Percentiles rank a stretch among this genome's conserved stretches.
Conservation (phyloP, 768 basidiomycete genomes). For the Collybia nuda region DNA sequence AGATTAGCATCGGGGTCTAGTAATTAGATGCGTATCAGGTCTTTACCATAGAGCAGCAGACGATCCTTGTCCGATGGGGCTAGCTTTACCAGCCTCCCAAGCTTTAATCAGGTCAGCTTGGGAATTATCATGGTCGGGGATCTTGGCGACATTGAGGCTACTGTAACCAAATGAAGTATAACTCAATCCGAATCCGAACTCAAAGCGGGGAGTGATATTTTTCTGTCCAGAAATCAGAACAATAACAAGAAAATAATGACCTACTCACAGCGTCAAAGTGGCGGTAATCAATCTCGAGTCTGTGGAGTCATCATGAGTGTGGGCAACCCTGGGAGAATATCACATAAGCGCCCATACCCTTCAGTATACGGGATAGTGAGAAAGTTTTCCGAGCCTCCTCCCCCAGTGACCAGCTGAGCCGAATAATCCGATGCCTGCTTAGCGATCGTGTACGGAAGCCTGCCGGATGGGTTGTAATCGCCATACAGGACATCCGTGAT, state of each 20-base stretch:
- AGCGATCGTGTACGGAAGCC: conserved; percentile 76
- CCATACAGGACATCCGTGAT: conserved; percentile 76
- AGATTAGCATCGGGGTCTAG: not conserved
- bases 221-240: conserved; percentile 30
- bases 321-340: not conserved
- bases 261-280: conserved; percentile 63
- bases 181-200: conserved; percentile 88
- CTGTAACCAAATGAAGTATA: conserved; percentile 83
- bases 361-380: conserved; percentile 59
- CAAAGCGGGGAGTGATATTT: conserved; percentile 77
- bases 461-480: conserved; percentile 63
- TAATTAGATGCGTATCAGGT: too few species aligned
- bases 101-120: conserved; percentile 35
- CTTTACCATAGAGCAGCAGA: conserved; percentile 59
- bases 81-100: conserved; percentile 63
- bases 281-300: conserved; percentile 70
- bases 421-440: conserved; percentile 58
- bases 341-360: conserved; percentile 26
- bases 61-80: conserved; percentile 55
- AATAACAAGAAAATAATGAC: too few species aligned
- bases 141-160: conserved; percentile 45
- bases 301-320: conserved; percentile 10
- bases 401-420: conserved; percentile 44
- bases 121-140: conserved; percentile 37
- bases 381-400: conserved; percentile 29